Percentiles rank a stretch among this genome's conserved stretches.
phyloP scores from a whole-genome alignment of 1,139 yeast genomes.

The Magnusiomyces ingens region DNA sequence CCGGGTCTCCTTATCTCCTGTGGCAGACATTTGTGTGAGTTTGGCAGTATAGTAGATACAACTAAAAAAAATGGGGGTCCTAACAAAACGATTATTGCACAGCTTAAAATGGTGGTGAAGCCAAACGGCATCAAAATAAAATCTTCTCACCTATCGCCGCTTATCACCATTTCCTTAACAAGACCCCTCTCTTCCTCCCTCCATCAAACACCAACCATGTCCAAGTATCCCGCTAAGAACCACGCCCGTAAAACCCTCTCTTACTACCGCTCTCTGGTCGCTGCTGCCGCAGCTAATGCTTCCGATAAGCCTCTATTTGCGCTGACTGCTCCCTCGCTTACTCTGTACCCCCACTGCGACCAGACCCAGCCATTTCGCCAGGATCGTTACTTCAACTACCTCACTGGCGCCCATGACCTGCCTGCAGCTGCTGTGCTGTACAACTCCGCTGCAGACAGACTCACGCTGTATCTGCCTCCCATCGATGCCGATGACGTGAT shows the following conservation, averaged over 20 bases:
- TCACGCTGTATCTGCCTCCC: constrained; percentile 72
- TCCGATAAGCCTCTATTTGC: constrained; percentile 1
- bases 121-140: no score
- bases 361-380: constrained; percentile 76
- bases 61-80: no score
- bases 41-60: no score
- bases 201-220: not conserved
- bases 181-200: constrained; percentile 5
- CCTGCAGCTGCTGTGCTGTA: constrained; percentile 72
- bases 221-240: constrained; percentile 2
- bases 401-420: constrained; percentile 68
- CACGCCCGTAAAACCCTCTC: constrained; percentile 1
- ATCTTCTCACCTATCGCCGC: no score
- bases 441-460: constrained; percentile 45
- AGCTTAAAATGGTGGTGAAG: no score
- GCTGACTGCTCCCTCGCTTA: constrained; percentile 60
- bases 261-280: not conserved
- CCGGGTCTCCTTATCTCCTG: not conserved
- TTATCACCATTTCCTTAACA: no score
- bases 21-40: not conserved
- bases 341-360: constrained; percentile 71
- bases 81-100: no score
- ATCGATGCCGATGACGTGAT: constrained; percentile 83
- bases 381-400: constrained; percentile 80
- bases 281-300: not conserved